These are phyloP conservation scores for Metarhizium guizhouense DNA, from an alignment of 2,329 filamentous ascomycete species.

Conservation along the genomic window DNA sequence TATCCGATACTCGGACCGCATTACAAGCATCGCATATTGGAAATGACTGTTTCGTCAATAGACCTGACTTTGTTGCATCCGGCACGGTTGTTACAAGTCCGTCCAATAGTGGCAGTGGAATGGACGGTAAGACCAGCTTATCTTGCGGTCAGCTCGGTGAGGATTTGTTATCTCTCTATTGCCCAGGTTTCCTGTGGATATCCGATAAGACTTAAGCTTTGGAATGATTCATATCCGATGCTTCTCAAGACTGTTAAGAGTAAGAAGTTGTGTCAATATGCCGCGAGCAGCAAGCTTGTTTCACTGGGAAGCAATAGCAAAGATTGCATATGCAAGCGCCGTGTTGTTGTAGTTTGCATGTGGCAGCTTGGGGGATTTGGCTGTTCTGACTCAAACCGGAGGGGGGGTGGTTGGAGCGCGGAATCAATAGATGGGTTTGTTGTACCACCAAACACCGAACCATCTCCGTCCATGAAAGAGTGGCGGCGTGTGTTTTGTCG, in stretches of 20 bases:
- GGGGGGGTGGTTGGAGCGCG: too few species aligned
- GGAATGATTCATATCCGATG: neutral
- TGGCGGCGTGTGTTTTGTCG: too few species aligned
- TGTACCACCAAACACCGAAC: neutral
- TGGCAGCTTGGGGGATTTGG: neutral
- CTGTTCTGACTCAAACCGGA: too few species aligned
- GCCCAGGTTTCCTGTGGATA: neutral
- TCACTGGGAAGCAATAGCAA: neutral
- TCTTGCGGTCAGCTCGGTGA: conserved; percentile 5
- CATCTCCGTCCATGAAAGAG: neutral
- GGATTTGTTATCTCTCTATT: conserved; percentile 2
- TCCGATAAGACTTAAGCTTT: neutral
- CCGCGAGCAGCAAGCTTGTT: too few species aligned
- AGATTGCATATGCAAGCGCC: neutral
- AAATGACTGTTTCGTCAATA: neutral
- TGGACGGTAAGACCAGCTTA: conserved; percentile 1
- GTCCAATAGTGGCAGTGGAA: neutral
- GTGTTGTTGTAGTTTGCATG: neutral
- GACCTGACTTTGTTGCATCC: neutral
- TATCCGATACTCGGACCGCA: neutral
- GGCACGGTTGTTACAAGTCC: neutral
- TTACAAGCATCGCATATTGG: neutral
- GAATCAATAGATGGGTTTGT: neutral
- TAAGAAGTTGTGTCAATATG: too few species aligned
- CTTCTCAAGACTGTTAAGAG: too few species aligned